Conservation (phyloP, 1,139 yeast genomes). For the Kodamaea anthophila region DNA sequence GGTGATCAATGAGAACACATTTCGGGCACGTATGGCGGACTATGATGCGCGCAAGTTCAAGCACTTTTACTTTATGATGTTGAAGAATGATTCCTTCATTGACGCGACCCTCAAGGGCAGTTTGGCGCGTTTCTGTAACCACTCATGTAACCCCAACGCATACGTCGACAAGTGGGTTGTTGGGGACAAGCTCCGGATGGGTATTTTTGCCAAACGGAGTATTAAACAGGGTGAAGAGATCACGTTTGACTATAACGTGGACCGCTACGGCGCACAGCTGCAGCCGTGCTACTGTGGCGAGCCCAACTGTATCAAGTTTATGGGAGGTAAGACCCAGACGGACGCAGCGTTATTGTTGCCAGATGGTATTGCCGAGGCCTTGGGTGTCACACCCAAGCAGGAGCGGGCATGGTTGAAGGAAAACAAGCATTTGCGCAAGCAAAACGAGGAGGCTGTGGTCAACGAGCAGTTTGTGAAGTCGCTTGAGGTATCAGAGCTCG, state of each 20-base stretch:
- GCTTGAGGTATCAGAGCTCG: slow-evolving; percentile 49
- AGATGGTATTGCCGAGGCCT: slow-evolving; percentile 75
- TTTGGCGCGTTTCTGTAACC: slow-evolving; percentile 87
- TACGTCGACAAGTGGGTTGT: slow-evolving; percentile 97
- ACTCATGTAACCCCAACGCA: slow-evolving; percentile 91
- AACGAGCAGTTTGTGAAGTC: slow-evolving; percentile 61
- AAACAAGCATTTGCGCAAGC: slow-evolving; percentile 47
- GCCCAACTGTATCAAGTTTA: slow-evolving; percentile 80
- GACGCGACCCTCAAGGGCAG: slow-evolving; percentile 91
- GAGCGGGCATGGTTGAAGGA: slow-evolving; percentile 62
- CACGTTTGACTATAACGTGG: slow-evolving; percentile 94
- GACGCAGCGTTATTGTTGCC: slow-evolving; percentile 82
- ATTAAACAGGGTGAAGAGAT: slow-evolving; percentile 83
- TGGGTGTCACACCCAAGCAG: slow-evolving; percentile 62
- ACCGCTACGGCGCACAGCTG: slow-evolving; percentile 89
- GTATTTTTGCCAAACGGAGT: slow-evolving; percentile 78
- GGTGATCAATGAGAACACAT: slow-evolving; percentile 71
- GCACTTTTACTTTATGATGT: slow-evolving; percentile 97
- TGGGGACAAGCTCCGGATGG: slow-evolving; percentile 85
- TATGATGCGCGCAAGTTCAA: slow-evolving; percentile 68
- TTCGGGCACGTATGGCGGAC: slow-evolving; percentile 64
- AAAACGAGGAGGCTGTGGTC: slow-evolving; percentile 53
- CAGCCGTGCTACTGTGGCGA: slow-evolving; percentile 96
- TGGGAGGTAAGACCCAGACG: slow-evolving; percentile 97
- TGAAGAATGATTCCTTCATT: slow-evolving; percentile 85